Base-by-base conservation (phyloP, 805 yeast species). In the Millerozyma miso region DNA sequence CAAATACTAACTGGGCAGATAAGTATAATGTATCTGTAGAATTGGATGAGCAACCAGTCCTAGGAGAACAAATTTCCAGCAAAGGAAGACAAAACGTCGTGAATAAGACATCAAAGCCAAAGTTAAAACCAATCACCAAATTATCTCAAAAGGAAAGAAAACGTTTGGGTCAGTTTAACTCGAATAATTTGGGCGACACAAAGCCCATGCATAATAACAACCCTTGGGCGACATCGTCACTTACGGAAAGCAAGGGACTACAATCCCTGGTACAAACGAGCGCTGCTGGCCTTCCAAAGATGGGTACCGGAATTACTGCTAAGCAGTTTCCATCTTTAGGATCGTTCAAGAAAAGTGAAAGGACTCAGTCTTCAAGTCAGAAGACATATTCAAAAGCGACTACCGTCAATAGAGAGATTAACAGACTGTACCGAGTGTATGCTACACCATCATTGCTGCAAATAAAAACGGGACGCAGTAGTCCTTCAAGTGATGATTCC, bases 141-240 rank as follows among this genome's bases (percentile, higher is more conserved):
- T 52, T 77, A 13, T 80, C 87, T 1, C 87, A 83, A 48, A 79
- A 79, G 52, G 85, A 80, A 48, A 59, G 86, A 33, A 77, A 74
- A 54, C 71, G 65, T 44, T 50, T 69, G 48, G 67, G 68, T 2
- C 19, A 14, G 17, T 31, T 5, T 4, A 37, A 12, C 35, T 4
- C 23, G 4, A 18, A 19, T 19, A 29, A 23, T 23, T 10, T 10
- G 10, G 10, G 6, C 10, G 29, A 23, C 6, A 10, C 6, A 7
- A 23, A 23, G 29, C 6, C 29, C 10, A n/a, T n/a, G n/a, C n/a
- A n/a, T n/a, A 23, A 23, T 10, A 23, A 6, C 29, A 23, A 23
- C 10, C 29, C 29, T 23, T 23, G 29, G 29, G 10, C 29, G 10
- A 7, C 29, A 7, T 6, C 10, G 29, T 23, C 29, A 7, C 6